Evolutionary conservation across 108 stramenopile species (phyloP).

Genomic region (Cyclotella cryptica): DNA sequence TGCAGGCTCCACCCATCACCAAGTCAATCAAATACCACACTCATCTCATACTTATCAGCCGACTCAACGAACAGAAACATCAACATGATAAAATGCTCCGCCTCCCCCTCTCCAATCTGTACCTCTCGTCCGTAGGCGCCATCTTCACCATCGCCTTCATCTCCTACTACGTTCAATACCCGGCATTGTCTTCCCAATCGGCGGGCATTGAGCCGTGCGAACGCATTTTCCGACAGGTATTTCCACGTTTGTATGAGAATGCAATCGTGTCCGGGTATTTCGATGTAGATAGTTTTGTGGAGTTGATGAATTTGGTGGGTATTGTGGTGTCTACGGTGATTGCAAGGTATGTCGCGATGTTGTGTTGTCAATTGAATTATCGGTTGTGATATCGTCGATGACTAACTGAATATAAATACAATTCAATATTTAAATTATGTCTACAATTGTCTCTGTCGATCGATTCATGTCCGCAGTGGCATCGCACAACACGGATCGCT

Average conservation of each 20-base stretch:
- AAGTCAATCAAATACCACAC: no score
- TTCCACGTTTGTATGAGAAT: constrained; percentile 19
- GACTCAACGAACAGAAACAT: no score
- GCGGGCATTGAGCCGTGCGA: constrained; percentile 51
- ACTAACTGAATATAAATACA: no score
- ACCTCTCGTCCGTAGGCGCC: constrained; percentile 23
- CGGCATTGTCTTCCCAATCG: constrained; percentile 52
- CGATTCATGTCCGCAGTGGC: constrained; percentile 18
- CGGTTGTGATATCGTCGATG: neutral
- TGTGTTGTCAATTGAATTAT: neutral
- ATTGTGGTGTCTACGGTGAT: constrained; percentile 38
- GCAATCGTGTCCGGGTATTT: constrained; percentile 23
- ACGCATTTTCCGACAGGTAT: constrained; percentile 18
- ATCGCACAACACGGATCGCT: constrained; percentile 48
- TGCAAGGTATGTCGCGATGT: constrained; percentile 20
- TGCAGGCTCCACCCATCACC: no score
- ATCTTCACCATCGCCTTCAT: constrained; percentile 59
- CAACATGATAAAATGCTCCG: no score
- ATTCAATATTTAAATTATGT: neutral
- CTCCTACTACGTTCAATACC: constrained; percentile 62
- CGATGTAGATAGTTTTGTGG: constrained; percentile 50
- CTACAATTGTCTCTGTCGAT: neutral
- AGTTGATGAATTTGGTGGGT: constrained; percentile 46
- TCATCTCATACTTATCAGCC: no score
- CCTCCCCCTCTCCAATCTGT: constrained; percentile 5